These are phyloP conservation scores for Aureobasidium pullulans DNA, from an alignment of 2,329 filamentous ascomycete species.

Conservation along the genomic window DNA sequence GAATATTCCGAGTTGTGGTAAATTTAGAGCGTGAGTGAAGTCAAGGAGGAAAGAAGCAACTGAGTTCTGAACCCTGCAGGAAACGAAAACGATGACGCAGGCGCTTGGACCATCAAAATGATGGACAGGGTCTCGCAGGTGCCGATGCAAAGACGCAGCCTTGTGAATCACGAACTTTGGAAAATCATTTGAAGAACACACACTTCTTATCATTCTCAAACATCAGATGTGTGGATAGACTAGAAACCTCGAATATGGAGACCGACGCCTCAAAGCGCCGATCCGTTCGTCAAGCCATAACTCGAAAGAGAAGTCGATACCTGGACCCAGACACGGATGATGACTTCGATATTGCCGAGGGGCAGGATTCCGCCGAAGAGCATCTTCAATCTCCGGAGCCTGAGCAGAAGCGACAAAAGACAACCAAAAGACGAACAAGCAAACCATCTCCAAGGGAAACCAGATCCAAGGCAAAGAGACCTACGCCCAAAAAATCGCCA, in stretches of 20 bases:
- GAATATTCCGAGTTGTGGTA: not conserved
- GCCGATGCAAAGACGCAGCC: not conserved
- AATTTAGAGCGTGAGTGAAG: not conserved
- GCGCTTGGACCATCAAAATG: not conserved
- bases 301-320: constrained; percentile 28
- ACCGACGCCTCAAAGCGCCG: constrained; percentile 23
- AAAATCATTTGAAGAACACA: not conserved
- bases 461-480: constrained; percentile 4
- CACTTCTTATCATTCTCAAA: not conserved
- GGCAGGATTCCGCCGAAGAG: not conserved
- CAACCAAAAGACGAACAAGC: not conserved
- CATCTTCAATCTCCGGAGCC: not conserved
- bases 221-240: not conserved
- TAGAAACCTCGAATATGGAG: not conserved
- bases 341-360: constrained; percentile 20
- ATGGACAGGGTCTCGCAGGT: not conserved
- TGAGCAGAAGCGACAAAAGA: constrained; percentile 1
- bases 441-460: constrained; percentile 12
- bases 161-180: constrained; percentile 1
- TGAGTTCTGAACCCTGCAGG: not conserved
- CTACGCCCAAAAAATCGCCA: constrained; percentile 3
- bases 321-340: constrained; percentile 30
- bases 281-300: constrained; percentile 26
- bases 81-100: not conserved
- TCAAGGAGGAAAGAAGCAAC: not conserved